Conservation (phyloP, 139 green algal species). For the Axilococcus clingmanii region DNA sequence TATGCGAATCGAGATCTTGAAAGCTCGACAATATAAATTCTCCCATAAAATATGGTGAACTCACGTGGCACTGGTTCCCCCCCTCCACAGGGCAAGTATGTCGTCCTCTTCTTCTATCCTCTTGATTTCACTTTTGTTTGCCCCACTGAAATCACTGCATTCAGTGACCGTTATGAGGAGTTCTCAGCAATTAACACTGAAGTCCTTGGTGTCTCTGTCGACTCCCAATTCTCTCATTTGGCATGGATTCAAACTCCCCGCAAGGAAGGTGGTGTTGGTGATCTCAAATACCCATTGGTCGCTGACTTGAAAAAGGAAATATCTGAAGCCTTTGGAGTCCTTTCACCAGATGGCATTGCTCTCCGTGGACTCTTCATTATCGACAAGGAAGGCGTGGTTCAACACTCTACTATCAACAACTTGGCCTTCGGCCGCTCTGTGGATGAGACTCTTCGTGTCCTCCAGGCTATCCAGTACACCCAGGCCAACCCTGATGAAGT, state of each 20-base stretch:
- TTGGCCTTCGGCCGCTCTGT: slow-evolving; percentile 91
- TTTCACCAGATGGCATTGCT: slow-evolving; percentile 75
- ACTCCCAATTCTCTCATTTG: slow-evolving; percentile 96
- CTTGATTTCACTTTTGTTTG: slow-evolving; percentile 91
- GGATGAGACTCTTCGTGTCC: slow-evolving; percentile 89
- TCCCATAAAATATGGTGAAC: neutral
- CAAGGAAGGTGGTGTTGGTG: slow-evolving; percentile 82
- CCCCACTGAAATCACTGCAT: slow-evolving; percentile 98
- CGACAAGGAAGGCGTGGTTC: slow-evolving; percentile 89
- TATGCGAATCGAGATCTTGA: slow-evolving; percentile 1
- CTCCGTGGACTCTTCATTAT: slow-evolving; percentile 94
- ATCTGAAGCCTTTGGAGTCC: slow-evolving; percentile 72
- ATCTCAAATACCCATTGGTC: slow-evolving; percentile 94
- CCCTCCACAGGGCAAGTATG: slow-evolving; percentile 83
- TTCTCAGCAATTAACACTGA: slow-evolving; percentile 84
- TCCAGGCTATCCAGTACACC: slow-evolving; percentile 95
- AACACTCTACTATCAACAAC: slow-evolving; percentile 99
- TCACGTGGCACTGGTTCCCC: neutral
- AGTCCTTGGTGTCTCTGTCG: slow-evolving; percentile 78
- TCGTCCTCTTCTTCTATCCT: slow-evolving; percentile 99
- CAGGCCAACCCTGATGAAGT: slow-evolving; percentile 82
- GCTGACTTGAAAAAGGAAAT: slow-evolving; percentile 94
- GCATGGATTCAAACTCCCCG: slow-evolving; percentile 93
- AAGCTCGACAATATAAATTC: slow-evolving; percentile 1
- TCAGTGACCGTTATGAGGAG: slow-evolving; percentile 86